phyloP scores from a whole-genome alignment of 306 rosid genomes.

The Sesbania bispinosa region DNA sequence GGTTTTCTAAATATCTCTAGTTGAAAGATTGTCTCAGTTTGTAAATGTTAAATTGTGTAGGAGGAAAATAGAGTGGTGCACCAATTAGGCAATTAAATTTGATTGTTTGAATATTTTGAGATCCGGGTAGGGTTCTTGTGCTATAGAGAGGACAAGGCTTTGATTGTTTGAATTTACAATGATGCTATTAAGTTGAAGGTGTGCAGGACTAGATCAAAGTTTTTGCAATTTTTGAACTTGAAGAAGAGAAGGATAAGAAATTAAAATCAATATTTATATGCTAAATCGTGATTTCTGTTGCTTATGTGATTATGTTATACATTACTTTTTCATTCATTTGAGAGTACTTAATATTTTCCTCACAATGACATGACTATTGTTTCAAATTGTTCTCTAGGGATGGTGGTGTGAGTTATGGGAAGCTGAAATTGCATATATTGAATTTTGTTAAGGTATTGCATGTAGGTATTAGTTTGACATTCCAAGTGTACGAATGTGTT shows the following conservation, averaged over 20 bases:
- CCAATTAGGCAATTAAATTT: not conserved
- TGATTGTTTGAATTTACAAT: not conserved
- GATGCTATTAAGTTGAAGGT: not conserved
- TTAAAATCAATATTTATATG: not conserved
- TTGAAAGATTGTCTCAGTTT: no score
- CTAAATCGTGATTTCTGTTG: not conserved
- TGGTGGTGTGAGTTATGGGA: not conserved
- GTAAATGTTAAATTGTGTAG: no score
- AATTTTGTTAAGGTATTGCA: not conserved
- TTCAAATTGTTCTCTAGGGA: no score
- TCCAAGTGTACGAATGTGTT: conserved; percentile 4
- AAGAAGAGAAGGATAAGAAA: no score
- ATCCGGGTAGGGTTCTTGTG: not conserved
- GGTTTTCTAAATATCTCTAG: no score
- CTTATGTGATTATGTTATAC: not conserved
- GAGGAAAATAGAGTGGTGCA: not conserved
- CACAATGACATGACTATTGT: not conserved
- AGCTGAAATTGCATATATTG: not conserved
- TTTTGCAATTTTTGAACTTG: no score
- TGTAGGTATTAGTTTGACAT: not conserved
- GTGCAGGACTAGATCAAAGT: not conserved
- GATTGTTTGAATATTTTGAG: not conserved
- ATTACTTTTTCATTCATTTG: not conserved
- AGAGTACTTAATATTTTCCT: not conserved
- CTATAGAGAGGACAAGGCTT: not conserved